Evolutionary conservation across 352 stramenopile species (phyloP).

Genomic region (Phytophthora cryptogea): DNA sequence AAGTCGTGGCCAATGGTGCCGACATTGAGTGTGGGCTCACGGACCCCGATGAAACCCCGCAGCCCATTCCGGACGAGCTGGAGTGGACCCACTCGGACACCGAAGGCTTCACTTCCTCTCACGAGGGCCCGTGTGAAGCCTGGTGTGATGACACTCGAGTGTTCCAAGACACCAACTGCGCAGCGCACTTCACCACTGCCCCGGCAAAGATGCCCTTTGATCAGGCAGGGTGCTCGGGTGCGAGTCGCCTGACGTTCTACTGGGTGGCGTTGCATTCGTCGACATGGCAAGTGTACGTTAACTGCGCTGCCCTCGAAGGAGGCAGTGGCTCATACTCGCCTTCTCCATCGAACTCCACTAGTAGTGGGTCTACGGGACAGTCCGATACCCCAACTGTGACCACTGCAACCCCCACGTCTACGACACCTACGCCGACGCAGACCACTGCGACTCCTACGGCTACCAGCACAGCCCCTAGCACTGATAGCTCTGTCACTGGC

Average conservation of each 20-base stretch:
- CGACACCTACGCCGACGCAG: conserved; percentile 8
- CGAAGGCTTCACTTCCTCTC: conserved; percentile 34
- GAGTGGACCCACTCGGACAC: conserved; percentile 40
- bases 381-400: conserved; percentile 16
- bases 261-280: conserved; percentile 42
- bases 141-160: conserved; percentile 46
- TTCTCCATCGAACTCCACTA: conserved; percentile 22
- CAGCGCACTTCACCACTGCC: conserved; percentile 28
- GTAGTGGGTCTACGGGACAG: conserved; percentile 13
- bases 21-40: conserved; percentile 35
- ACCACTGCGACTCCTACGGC: not conserved
- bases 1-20: conserved; percentile 17
- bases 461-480: conserved; percentile 1
- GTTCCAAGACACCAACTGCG: conserved; percentile 41
- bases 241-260: conserved; percentile 32
- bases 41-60: conserved; percentile 27
- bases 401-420: conserved; percentile 5
- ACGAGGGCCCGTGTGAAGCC: conserved; percentile 44
- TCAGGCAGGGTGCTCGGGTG: conserved; percentile 20
- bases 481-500: conserved; percentile 3
- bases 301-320: conserved; percentile 31
- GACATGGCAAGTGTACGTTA: conserved; percentile 42
- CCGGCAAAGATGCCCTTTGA: conserved; percentile 37
- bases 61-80: conserved; percentile 34
- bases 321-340: conserved; percentile 13